phyloP scores from a whole-genome alignment of 306 rosid species.

The Medicago lupulina region DNA sequence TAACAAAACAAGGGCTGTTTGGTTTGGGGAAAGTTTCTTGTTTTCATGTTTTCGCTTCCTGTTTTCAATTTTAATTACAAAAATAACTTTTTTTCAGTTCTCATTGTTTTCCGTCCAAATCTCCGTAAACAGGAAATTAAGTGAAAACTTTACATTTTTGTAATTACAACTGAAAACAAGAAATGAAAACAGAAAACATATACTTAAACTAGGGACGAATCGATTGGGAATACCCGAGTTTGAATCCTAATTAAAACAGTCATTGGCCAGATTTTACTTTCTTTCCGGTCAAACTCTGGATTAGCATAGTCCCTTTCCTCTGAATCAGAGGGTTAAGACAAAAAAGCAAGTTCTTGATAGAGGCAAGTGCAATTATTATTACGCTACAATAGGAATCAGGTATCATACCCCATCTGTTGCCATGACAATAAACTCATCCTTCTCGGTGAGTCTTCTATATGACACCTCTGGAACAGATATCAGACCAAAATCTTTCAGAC shows the following conservation, averaged over 20 bases:
- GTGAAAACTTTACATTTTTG: background rate
- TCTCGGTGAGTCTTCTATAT: conserved; percentile 66
- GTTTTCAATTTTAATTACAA: background rate
- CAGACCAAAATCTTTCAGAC: conserved; percentile 95
- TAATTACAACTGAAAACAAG: background rate
- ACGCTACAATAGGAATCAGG: conserved; percentile 2
- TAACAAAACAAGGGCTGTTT: background rate
- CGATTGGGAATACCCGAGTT: background rate
- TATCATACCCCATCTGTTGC: conserved; percentile 95
- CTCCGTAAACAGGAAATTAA: background rate
- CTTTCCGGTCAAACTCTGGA: too few relatives aligned
- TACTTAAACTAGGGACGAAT: background rate
- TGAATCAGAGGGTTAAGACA: background rate
- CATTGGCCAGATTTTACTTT: background rate
- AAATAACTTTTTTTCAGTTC: background rate
- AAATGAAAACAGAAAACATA: background rate
- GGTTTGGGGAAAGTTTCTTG: background rate
- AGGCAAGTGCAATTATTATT: conserved; percentile 14
- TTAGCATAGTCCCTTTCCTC: background rate
- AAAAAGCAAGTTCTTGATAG: background rate
- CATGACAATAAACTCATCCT: conserved; percentile 83
- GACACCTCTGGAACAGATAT: conserved; percentile 95
- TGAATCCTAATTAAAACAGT: background rate
- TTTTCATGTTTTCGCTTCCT: background rate
- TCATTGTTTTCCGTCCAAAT: background rate